Evolutionary conservation across 2,329 filamentous ascomycete genomes (phyloP).

Genomic region (Apiospora marii): DNA sequence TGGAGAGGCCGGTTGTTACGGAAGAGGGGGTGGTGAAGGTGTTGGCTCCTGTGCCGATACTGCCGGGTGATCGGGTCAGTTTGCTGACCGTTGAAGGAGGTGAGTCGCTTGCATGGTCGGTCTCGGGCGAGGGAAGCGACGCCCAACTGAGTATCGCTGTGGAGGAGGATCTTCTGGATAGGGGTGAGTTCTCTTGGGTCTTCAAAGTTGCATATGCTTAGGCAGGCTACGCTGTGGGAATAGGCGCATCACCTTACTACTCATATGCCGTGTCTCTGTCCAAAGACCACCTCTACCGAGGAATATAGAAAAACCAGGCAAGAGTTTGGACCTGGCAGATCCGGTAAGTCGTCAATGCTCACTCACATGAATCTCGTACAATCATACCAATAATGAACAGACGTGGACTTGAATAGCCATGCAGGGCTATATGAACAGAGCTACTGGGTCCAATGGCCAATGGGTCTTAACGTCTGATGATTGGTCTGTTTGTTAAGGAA

Average conservation of each 20-base stretch:
- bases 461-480: too few species aligned
- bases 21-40: background rate
- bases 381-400: too few species aligned
- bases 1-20: background rate
- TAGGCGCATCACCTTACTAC: too few species aligned
- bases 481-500: background rate
- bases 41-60: background rate
- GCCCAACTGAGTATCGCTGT: background rate
- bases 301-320: too few species aligned
- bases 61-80: background rate
- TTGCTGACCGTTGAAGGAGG: background rate
- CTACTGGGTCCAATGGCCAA: too few species aligned
- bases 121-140: background rate
- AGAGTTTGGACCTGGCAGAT: too few species aligned
- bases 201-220: conserved; percentile 5
- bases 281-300: too few species aligned
- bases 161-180: background rate
- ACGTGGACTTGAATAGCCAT: too few species aligned
- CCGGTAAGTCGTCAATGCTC: too few species aligned
- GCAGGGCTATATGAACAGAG: too few species aligned
- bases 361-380: too few species aligned
- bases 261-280: too few species aligned
- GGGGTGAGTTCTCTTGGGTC: background rate
- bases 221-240: background rate
- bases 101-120: background rate